Evolutionary conservation across 2,329 filamentous ascomycete genomes (phyloP).

Genomic region (Botrytis cinerea): DNA sequence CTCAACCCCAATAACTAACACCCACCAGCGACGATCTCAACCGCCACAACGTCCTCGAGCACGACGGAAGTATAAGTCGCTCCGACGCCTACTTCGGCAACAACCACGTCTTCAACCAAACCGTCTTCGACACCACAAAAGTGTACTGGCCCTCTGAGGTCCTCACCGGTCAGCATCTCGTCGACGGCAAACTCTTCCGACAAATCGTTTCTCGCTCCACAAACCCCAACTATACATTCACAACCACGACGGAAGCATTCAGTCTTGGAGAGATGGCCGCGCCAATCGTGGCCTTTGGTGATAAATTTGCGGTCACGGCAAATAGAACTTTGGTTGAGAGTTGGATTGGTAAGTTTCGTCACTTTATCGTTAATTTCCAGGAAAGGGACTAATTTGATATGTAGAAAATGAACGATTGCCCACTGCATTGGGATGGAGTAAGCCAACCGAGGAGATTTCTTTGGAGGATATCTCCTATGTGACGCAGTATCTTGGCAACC

Average conservation of each 20-base stretch:
- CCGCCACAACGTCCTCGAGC: constrained; percentile 7
- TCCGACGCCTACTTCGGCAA: constrained; percentile 53
- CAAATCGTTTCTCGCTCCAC: neutral
- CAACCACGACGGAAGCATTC: neutral
- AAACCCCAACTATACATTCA: constrained; percentile 4
- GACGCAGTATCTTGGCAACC: neutral
- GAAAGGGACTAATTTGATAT: neutral
- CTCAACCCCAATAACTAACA: constrained; percentile 32
- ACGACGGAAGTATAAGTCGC: constrained; percentile 42
- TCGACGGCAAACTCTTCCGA: constrained; percentile 8
- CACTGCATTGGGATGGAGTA: constrained; percentile 1
- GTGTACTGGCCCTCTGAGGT: neutral
- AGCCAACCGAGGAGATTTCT: neutral
- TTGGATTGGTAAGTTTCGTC: constrained; percentile 6
- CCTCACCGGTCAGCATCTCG: neutral
- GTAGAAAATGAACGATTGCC: constrained; percentile 18
- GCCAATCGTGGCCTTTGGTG: constrained; percentile 8
- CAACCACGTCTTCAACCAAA: constrained; percentile 54
- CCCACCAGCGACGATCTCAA: neutral
- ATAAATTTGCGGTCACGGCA: neutral
- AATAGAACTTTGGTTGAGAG: neutral
- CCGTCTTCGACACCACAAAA: constrained; percentile 42
- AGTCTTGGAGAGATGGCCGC: constrained; percentile 12
- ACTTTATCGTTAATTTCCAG: fast-evolving
- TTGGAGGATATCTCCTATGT: neutral